Conservation (phyloP, 2,329 filamentous ascomycete genomes). For the Venturia aucupariae region DNA sequence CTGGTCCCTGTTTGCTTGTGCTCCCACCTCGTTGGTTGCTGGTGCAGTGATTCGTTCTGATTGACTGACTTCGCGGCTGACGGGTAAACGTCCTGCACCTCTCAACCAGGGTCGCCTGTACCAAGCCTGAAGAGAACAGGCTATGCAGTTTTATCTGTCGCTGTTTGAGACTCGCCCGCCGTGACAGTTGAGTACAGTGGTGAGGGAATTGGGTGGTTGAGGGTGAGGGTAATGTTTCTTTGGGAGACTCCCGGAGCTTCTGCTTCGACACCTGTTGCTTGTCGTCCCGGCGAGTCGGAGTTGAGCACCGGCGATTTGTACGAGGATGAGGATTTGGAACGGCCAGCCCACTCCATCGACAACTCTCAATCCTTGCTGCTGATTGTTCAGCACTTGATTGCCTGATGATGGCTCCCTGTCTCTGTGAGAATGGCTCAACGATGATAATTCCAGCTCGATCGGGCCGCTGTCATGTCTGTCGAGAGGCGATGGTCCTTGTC, state of each 20-base stretch:
- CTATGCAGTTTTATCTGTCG: background rate
- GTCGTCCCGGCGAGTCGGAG: background rate
- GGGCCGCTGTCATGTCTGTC: background rate
- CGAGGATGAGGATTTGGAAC: background rate
- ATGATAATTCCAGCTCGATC: background rate
- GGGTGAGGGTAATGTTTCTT: background rate
- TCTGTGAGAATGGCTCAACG: background rate
- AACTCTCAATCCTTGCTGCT: background rate
- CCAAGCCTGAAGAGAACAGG: background rate
- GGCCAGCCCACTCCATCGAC: background rate
- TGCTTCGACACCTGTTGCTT: background rate
- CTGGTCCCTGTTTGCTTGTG: background rate
- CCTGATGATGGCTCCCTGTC: background rate
- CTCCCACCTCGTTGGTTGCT: background rate
- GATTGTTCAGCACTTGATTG: background rate
- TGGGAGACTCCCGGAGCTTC: background rate
- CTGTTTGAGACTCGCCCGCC: background rate
- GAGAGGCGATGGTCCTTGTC: background rate
- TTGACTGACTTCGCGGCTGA: background rate
- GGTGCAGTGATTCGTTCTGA: constrained; percentile 2
- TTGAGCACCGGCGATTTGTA: constrained; percentile 1
- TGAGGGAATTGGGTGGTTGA: background rate
- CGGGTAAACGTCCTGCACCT: background rate
- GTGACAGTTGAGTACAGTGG: background rate
- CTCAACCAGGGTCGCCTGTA: background rate